Base-by-base conservation (phyloP, 257 asterid genomes). In the Solanum neorickii region DNA sequence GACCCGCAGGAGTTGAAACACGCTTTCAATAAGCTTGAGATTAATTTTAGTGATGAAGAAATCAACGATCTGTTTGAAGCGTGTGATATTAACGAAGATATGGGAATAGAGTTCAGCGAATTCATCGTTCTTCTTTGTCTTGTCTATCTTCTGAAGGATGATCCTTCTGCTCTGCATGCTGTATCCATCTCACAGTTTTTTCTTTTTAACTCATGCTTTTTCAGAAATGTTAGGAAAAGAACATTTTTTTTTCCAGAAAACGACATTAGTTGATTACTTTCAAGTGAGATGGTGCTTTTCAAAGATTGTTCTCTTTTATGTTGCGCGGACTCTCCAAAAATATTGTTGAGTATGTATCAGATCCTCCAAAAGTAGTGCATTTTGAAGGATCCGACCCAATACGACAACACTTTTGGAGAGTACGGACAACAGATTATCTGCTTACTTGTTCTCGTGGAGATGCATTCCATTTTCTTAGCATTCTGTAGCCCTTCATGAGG, bases 51-150 rank as follows among this genome's bases (percentile, higher is more conserved):
- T 0, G 99, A 96, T 20, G 98, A 96, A 91, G 99, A 95, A 88
- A 89, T 94, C 82, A 87, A 86, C 41, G 99, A 94, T 85, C 94
- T 96, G 70, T 96, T 96, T 86, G 91, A 91, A 90, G 98, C 95
- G 3, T 96, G 98, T 85, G 99, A 96, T 90, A 91, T 96, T 88
- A 96, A 94, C 70, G 95, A 93, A 14, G 96, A 95, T 88, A 93
- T 88, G 95, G 92, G 91, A 69, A 94, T 96, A 83, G 92, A 88
- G 44, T 96, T 96, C 94, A 94, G 93, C 10, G 99, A 96, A 86
- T 96, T 96, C 91, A 92, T 96, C 21, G 99, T 96, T 87, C 98
- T 96, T 88, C 97, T 96, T 37, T 96, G 98, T 90, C 97, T 96
- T 18, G 98, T 95, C 86, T 93, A 95, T 93, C 98, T 96, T 88